Base-by-base conservation (phyloP, 306 rosid genomes). In the Inga laurina region DNA sequence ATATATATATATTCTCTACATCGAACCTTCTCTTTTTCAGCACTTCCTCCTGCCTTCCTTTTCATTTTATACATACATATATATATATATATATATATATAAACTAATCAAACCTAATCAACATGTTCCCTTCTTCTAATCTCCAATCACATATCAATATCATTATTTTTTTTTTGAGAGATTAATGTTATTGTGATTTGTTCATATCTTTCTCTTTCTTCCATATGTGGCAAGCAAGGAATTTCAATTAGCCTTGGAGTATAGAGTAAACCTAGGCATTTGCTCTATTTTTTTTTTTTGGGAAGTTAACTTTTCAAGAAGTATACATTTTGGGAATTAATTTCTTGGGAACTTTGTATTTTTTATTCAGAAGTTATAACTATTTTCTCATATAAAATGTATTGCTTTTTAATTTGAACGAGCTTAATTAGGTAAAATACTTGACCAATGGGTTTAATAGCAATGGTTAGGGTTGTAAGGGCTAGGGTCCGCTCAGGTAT, bases 31-130 rank as follows among this genome's bases (percentile, higher is more conserved):
- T 83, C 91, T n/a, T n/a, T n/a, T 59, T 59, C 32, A 9, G 32
- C 90, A 80, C 91, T 83, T 86, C 77, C 56, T 73, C 78, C 76
- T 93, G 86, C 86, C 59, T 49, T 71, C 19, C 64, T 81, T 44
- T 90, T 82, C 76, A 51, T 3, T 66, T 10, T 13, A 48, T 24
- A 16, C 77, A 54, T 64, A 51, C 27, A 46, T 44, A 45, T 10
- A 34, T 30, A 24, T 75, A 14, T 41, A 82, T 51, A 5, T 19
- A 18, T 5, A 6, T 18, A 54, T 56, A 2, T 8, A 56, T n/a
- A 19, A 21, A n/a, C 10, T 21, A 85, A 88, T 82, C 88, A 76
- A 79, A 69, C 72, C 78, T 57, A 84, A 80, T 66, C 80, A 71
- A 48, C 82, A 73, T 76, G 80, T 76, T 85, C 81, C 88, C 82